Percentiles rank a stretch among this genome's conserved stretches.
Conservation (phyloP, 441 rosid genomes). For the Populus trichocarpa region DNA sequence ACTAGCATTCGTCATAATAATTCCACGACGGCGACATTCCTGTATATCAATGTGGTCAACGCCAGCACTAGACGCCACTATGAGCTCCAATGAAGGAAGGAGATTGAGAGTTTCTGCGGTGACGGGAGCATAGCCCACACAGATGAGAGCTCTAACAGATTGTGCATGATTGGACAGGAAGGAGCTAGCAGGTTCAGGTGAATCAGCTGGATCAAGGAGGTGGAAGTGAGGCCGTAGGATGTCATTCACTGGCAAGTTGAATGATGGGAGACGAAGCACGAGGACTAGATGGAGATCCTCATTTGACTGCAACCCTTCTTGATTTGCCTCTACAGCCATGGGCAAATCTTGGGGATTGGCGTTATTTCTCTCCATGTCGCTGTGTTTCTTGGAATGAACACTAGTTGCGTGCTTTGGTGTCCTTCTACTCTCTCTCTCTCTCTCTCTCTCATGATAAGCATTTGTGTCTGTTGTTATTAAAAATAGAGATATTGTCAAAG, state of each 20-base stretch:
- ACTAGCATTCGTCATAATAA: conserved; percentile 39
- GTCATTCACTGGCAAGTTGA: conserved; percentile 6
- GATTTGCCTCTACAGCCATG: neutral
- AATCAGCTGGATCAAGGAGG: conserved; percentile 31
- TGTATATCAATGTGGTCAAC: conserved; percentile 38
- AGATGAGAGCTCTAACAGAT: conserved; percentile 28
- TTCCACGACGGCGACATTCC: conserved; percentile 41
- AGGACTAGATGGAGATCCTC: conserved; percentile 22
- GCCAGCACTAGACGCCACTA: conserved; percentile 41
- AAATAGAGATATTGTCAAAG: too few species aligned
- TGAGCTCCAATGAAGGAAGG: conserved; percentile 36
- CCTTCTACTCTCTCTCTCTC: too few species aligned
- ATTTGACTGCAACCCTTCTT: neutral
- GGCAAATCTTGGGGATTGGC: neutral
- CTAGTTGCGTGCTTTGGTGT: too few species aligned
- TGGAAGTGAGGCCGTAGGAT: conserved; percentile 16
- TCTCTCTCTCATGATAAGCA: too few species aligned
- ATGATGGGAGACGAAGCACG: conserved; percentile 21
- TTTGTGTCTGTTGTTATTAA: too few species aligned
- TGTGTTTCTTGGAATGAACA: too few species aligned
- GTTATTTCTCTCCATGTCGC: too few species aligned
- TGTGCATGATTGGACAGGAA: conserved; percentile 22
- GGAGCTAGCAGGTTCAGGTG: conserved; percentile 22
- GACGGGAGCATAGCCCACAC: conserved; percentile 29
- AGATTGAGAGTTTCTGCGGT: conserved; percentile 28